Percentiles rank a stretch among this genome's conserved stretches.
Conservation (phyloP, 1,284 basidiomycete species). For the Singerocomus inundabilis region DNA sequence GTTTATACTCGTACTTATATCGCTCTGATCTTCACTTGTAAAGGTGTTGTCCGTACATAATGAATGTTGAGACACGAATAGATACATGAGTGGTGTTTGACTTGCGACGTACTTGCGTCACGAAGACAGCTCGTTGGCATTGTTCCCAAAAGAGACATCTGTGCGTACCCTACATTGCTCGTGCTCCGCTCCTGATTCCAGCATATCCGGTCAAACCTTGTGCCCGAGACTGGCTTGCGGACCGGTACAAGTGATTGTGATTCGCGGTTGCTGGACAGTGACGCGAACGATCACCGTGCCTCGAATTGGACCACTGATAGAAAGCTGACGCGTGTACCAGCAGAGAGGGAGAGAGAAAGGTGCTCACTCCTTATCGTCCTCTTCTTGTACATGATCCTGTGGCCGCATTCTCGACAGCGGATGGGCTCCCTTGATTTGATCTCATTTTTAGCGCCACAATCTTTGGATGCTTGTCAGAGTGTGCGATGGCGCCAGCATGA, state of each 20-base stretch:
- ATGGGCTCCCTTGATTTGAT: constrained; percentile 95
- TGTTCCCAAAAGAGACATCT: neutral
- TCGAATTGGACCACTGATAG: constrained; percentile 82
- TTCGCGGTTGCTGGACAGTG: neutral
- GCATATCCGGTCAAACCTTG: neutral
- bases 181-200: neutral
- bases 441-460: constrained; percentile 92
- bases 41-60: constrained; percentile 2
- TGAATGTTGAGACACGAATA: neutral
- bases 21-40: neutral
- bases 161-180: neutral
- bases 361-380: constrained; percentile 86
- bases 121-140: neutral
- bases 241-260: too few species aligned
- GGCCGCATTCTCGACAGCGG: constrained; percentile 95
- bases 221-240: neutral
- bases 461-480: constrained; percentile 42
- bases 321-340: constrained; percentile 16
- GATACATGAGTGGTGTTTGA: neutral
- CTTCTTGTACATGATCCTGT: constrained; percentile 99
- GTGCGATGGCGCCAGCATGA: neutral
- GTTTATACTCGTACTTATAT: constrained; percentile 21
- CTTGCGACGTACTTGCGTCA: neutral
- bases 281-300: constrained; percentile 53
- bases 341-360: neutral